Conservation (phyloP, 352 stramenopile species). For the Stramenopiles sp. region DNA sequence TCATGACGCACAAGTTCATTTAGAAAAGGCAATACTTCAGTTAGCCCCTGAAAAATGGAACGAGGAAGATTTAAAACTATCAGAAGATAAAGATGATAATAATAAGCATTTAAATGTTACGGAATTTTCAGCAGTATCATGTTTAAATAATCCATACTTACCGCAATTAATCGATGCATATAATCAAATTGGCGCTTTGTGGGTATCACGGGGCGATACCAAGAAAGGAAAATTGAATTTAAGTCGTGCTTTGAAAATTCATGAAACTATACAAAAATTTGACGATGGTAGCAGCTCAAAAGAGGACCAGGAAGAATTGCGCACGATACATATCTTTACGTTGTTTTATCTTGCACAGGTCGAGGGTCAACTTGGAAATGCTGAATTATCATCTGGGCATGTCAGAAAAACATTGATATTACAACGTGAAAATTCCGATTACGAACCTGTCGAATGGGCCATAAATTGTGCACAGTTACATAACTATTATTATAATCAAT, state of each 20-base stretch:
- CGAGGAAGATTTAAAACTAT: neutral
- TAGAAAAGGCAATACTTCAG: neutral
- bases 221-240: neutral
- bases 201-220: neutral
- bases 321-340: neutral
- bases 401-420: neutral
- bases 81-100: neutral
- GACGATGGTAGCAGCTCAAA: neutral
- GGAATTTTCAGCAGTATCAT: neutral
- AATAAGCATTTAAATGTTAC: neutral
- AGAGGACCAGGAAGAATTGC: neutral
- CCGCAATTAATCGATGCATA: neutral
- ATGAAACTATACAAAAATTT: neutral
- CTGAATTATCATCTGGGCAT: neutral
- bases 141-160: neutral
- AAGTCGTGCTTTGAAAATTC: neutral
- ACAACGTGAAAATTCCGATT: neutral
- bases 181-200: neutral
- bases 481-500: neutral
- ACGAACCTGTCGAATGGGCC: neutral
- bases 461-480: neutral
- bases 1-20: neutral
- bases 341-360: neutral
- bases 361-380: neutral
- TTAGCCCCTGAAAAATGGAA: neutral